phyloP scores from a whole-genome alignment of 495 filamentous ascomycete genomes.

The Acidomyces sp. region DNA sequence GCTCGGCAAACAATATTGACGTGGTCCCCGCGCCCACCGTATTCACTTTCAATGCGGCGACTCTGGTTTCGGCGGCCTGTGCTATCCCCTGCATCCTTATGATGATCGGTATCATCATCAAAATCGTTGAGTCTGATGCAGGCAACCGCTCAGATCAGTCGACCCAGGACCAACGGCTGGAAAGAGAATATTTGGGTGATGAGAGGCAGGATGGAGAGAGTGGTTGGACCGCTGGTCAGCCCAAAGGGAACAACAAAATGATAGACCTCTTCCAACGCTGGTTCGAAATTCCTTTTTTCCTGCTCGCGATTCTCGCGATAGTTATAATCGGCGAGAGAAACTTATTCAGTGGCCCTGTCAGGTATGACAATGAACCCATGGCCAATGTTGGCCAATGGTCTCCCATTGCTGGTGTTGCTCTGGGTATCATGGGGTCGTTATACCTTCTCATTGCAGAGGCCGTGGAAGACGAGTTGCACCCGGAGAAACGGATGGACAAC shows the following conservation, averaged over 20 bases:
- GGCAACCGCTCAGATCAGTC: too few species aligned
- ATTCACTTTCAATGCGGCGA: slow-evolving; percentile 40
- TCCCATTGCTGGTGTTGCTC: slow-evolving; percentile 39
- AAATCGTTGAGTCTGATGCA: slow-evolving; percentile 45
- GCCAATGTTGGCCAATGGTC: slow-evolving; percentile 45
- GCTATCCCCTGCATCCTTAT: slow-evolving; percentile 47
- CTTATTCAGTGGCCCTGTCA: slow-evolving; percentile 39
- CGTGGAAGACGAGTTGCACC: slow-evolving; percentile 1
- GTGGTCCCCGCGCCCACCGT: slow-evolving; percentile 40
- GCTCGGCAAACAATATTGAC: slow-evolving; percentile 40
- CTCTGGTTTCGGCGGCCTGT: slow-evolving; percentile 44
- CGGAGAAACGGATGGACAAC: not conserved
- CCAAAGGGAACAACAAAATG: slow-evolving; percentile 31
- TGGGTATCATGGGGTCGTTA: slow-evolving; percentile 42
- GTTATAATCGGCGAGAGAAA: slow-evolving; percentile 45
- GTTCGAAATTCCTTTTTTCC: slow-evolving; percentile 41
- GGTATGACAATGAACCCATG: slow-evolving; percentile 43
- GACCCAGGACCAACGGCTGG: slow-evolving; percentile 27
- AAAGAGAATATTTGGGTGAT: slow-evolving; percentile 5
- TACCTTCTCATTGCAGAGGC: slow-evolving; percentile 34
- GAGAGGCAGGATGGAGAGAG: slow-evolving; percentile 32
- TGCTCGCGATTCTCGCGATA: slow-evolving; percentile 40
- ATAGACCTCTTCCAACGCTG: slow-evolving; percentile 35
- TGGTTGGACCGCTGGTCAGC: slow-evolving; percentile 22
- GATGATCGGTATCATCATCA: slow-evolving; percentile 44